Evolutionary conservation across 73 alveolate genomes (phyloP).

Genomic region (Paramecium tetraurelia): DNA sequence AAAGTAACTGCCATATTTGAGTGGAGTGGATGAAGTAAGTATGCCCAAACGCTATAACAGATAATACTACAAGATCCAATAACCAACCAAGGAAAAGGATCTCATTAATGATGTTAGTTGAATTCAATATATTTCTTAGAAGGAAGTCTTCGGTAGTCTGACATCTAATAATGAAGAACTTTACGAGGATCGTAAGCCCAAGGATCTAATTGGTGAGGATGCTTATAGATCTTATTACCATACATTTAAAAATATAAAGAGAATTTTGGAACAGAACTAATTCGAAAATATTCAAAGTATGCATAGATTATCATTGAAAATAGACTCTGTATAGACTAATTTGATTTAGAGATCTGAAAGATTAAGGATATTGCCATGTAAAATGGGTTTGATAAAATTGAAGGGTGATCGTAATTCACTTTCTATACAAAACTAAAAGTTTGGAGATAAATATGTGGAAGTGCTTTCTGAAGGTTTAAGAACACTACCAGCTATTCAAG

Average conservation of each 20-base stretch:
- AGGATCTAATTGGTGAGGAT: background rate
- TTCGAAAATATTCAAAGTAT: background rate
- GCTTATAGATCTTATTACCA: background rate
- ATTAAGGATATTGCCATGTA: constrained; percentile 39
- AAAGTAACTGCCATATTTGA: background rate
- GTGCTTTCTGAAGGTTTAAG: constrained; percentile 29
- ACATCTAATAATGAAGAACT: background rate
- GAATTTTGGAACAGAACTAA: constrained; percentile 16
- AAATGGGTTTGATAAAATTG: constrained; percentile 47
- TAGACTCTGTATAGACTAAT: constrained; percentile 35
- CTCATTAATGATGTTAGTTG: background rate
- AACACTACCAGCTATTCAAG: background rate
- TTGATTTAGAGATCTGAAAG: background rate
- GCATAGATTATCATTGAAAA: no score
- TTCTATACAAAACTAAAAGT: background rate
- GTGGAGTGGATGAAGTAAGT: background rate
- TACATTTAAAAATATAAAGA: constrained; percentile 2
- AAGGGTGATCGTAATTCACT: background rate
- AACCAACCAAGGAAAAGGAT: background rate
- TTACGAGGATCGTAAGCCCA: constrained; percentile 1
- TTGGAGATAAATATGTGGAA: constrained; percentile 55
- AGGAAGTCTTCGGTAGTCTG: background rate
- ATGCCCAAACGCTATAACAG: constrained; percentile 2
- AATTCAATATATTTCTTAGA: background rate
- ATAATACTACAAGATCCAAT: background rate